A percentile compares a stretch with the other conserved stretches of the same genome.
These are phyloP conservation scores for Chlorencoelia australis DNA, from an alignment of 2,329 filamentous ascomycete species.

Conservation along the genomic window DNA sequence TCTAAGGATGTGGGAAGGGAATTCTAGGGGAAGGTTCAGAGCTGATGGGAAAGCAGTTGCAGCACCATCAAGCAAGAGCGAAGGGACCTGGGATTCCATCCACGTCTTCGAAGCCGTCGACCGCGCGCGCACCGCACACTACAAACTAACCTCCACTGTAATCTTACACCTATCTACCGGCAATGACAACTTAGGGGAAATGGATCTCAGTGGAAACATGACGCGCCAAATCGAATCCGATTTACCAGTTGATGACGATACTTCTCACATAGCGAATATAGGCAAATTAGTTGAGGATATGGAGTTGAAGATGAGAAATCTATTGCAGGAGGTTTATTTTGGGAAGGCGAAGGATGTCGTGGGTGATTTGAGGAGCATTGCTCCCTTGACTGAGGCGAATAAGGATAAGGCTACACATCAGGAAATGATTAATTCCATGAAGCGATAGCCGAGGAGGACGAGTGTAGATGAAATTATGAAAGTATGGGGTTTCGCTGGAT, in stretches of 20 bases:
- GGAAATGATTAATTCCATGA: slow-evolving; percentile 67
- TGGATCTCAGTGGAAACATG: slow-evolving; percentile 96
- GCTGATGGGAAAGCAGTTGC: slow-evolving; percentile 40
- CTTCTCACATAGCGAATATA: slow-evolving; percentile 91
- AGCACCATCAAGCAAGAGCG: slow-evolving; percentile 52
- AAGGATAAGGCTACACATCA: slow-evolving; percentile 75
- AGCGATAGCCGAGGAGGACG: too few species aligned
- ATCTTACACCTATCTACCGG: slow-evolving; percentile 76
- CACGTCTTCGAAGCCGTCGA: slow-evolving; percentile 97
- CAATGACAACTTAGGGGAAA: slow-evolving; percentile 59
- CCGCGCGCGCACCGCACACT: slow-evolving; percentile 82
- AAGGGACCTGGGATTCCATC: slow-evolving; percentile 93
- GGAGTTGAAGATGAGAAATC: slow-evolving; percentile 98
- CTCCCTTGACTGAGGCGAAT: slow-evolving; percentile 73
- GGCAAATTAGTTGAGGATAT: slow-evolving; percentile 94
- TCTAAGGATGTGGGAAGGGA: neutral
- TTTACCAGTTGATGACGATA: slow-evolving; percentile 78
- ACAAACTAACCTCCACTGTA: slow-evolving; percentile 95
- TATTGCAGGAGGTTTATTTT: slow-evolving; percentile 98
- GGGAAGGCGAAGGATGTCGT: slow-evolving; percentile 99
- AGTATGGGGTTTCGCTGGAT: too few species aligned
- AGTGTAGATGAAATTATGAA: too few species aligned
- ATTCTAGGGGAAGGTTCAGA: neutral
- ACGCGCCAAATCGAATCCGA: slow-evolving; percentile 92
- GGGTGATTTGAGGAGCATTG: slow-evolving; percentile 82